Percentiles rank a stretch among this genome's conserved stretches.
phyloP scores from a whole-genome alignment of 768 basidiomycete species.

The Lentinula guzmanii region DNA sequence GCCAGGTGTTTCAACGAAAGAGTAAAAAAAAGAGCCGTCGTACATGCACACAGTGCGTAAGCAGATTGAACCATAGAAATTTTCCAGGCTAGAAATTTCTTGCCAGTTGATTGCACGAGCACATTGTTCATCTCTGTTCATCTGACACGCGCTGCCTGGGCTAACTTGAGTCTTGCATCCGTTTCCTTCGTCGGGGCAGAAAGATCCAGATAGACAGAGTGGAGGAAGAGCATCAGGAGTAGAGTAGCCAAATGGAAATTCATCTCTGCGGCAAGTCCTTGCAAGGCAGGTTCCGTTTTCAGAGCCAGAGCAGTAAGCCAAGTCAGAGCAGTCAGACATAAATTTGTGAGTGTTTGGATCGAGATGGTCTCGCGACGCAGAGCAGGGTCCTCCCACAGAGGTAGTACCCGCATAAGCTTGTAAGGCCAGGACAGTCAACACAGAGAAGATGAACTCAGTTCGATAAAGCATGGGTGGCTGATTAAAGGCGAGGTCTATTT shows the following conservation, averaged over 20 bases:
- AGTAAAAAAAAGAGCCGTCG: slow-evolving; percentile 12
- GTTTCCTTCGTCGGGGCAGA: slow-evolving; percentile 65
- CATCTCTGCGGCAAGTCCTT: slow-evolving; percentile 53
- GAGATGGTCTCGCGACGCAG: slow-evolving; percentile 41
- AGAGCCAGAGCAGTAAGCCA: slow-evolving; percentile 45
- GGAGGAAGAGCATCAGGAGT: slow-evolving; percentile 37
- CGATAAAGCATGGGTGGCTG: no score
- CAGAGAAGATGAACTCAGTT: neutral
- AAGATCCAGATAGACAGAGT: slow-evolving; percentile 44
- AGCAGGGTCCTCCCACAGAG: slow-evolving; percentile 22
- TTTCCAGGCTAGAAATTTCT: slow-evolving; percentile 30
- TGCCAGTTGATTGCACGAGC: slow-evolving; percentile 32
- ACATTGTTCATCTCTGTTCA: slow-evolving; percentile 59
- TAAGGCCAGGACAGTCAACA: neutral
- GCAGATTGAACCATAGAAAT: slow-evolving; percentile 54
- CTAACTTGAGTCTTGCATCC: slow-evolving; percentile 38
- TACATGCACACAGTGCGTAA: slow-evolving; percentile 55
- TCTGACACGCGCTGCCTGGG: slow-evolving; percentile 46
- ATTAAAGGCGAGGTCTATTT: no score
- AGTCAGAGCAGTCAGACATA: slow-evolving; percentile 54
- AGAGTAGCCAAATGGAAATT: slow-evolving; percentile 50
- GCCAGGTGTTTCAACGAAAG: neutral
- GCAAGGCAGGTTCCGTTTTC: slow-evolving; percentile 41
- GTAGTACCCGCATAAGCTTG: neutral
- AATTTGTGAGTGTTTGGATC: slow-evolving; percentile 52